Evolutionary conservation across 805 yeast species (phyloP).

Genomic region (Saccharomycopsis schoenii): DNA sequence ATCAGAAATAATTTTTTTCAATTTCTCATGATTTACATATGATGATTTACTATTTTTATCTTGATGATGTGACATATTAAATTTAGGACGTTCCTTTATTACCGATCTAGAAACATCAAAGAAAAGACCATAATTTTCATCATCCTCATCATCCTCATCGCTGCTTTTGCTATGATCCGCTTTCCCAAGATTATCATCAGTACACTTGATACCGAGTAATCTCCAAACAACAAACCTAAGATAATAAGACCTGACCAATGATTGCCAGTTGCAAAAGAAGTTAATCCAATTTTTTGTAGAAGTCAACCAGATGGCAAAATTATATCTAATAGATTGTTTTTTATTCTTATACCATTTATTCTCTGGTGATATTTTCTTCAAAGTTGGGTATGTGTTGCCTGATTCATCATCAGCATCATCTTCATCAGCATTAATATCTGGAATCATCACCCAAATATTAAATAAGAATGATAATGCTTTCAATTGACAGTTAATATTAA

Average conservation of each 20-base stretch:
- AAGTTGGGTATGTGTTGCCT: neutral
- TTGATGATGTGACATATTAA: neutral
- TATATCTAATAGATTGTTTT: constrained; percentile 36
- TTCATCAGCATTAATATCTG: constrained; percentile 24
- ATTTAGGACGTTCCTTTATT: neutral
- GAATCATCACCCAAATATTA: constrained; percentile 65
- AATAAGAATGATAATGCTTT: constrained; percentile 57
- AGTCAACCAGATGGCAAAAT: constrained; percentile 46
- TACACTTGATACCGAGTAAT: constrained; percentile 21
- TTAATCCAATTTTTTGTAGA: constrained; percentile 40
- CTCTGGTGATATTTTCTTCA: neutral
- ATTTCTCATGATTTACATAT: constrained; percentile 11
- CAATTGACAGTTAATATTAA: constrained; percentile 51
- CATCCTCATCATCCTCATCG: neutral
- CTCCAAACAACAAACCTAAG: constrained; percentile 62
- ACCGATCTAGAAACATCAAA: neutral
- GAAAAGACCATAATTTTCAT: neutral
- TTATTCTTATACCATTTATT: constrained; percentile 32
- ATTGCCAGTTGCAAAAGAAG: constrained; percentile 71
- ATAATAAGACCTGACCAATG: constrained; percentile 63
- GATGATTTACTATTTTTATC: neutral
- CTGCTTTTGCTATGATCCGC: neutral
- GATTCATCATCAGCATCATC: neutral
- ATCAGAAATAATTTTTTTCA: constrained; percentile 12
- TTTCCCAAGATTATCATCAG: neutral